Evolutionary conservation across 2,329 filamentous ascomycete genomes (phyloP), one percentile per base, ranked within the genome.

Genomic region (Coniochaeta sp.): DNA sequence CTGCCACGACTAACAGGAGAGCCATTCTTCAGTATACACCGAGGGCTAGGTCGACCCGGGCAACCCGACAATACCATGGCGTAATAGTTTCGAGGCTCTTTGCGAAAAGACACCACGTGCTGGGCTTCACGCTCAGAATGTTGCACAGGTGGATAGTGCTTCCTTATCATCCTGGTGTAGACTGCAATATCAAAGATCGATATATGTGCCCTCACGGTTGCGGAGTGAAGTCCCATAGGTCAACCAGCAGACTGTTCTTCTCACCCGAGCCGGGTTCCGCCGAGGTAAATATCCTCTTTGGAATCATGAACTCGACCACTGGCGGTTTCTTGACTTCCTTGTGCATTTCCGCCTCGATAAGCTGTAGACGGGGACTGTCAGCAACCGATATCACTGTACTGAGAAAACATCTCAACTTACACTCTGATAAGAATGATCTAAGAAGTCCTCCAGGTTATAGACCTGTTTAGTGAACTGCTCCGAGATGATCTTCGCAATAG

Each of bases 381-480:
- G 75, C 56, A 34, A 31, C 34, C 19, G 26, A n/a, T 33, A 57
- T 43, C 16, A 54, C 47, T 8, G 22, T 47, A 6, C 11, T 8
- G 14, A 16, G 19, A 9, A 16, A 26, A 52, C 19, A 19, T 6
- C 14, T 38, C 17, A 19, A 82, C 84, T 81, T 82, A 89, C 88
- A 70, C 86, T 90, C 68, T 80, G 84, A 74, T 98, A 99, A 0
- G 91, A 93, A 72, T 98, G 92, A 70, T 99, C 95, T 56, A 98
- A 77, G 74, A 99, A 99, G 71, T 99, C 95, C 71, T 99, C 95
- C n/a, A 97, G 77, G 67, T 92, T 95, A 74, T 98, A 99, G 2
- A 89, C 83, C 66, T 92, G 88, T 77, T 99, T 99, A 2, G 95
- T 99, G 73, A 98, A 99, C 72, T 98, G 95, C 75, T 98, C 92